phyloP scores from a whole-genome alignment of 345 rosid species.

The Jatropha curcas region DNA sequence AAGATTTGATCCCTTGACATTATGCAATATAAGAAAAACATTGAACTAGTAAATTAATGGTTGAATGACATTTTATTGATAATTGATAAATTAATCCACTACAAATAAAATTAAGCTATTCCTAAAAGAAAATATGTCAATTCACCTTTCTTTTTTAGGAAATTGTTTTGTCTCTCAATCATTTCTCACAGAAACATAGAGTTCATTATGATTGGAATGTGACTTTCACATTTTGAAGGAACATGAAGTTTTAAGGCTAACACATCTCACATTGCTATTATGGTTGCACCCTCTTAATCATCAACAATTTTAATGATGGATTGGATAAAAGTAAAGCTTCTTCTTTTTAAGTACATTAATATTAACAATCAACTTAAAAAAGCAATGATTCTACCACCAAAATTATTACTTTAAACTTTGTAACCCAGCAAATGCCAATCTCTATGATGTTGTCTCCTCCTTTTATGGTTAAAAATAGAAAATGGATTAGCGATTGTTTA shows the following conservation, averaged over 20 bases:
- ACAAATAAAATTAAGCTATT: no score
- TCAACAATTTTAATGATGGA: not conserved
- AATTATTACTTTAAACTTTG: not conserved
- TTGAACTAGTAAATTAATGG: no score
- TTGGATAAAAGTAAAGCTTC: not conserved
- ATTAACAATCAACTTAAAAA: no score
- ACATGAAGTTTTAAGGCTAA: not conserved
- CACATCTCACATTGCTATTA: not conserved
- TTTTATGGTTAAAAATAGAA: not conserved
- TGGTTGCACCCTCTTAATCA: not conserved
- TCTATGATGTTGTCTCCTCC: constrained; percentile 9
- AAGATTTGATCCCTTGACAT: no score
- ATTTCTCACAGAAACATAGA: not conserved
- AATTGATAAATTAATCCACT: no score
- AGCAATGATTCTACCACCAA: not conserved
- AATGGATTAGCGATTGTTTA: not conserved
- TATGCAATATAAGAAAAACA: no score
- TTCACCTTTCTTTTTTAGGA: not conserved
- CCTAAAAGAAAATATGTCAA: not conserved
- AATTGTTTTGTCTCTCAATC: not conserved
- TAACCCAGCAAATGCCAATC: not conserved
- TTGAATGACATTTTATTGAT: no score
- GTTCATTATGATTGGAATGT: not conserved
- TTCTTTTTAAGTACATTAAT: not conserved
- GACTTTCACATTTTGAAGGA: not conserved